phyloP scores from a whole-genome alignment of 306 rosid genomes.

The Herpetospermum pedunculosum region DNA sequence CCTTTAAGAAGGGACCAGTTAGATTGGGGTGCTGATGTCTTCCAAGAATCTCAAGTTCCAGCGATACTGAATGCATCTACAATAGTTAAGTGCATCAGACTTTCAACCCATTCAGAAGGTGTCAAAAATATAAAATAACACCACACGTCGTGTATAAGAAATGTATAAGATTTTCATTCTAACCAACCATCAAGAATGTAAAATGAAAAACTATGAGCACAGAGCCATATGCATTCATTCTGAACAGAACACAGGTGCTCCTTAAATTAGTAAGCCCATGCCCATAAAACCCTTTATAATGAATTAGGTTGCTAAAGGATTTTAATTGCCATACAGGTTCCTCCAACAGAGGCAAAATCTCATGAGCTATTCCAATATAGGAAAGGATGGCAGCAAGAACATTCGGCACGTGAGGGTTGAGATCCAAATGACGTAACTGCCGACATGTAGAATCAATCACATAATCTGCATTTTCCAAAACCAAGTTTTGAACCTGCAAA shows the following conservation, averaged over 20 bases:
- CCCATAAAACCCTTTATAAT: neutral
- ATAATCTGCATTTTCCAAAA: conserved; percentile 80
- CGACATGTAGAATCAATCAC: conserved; percentile 87
- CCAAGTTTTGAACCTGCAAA: conserved; percentile 71
- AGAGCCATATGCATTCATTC: neutral
- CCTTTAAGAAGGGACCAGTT: conserved; percentile 78
- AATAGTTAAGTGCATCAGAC: conserved; percentile 20
- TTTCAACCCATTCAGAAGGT: neutral
- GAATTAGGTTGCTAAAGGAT: neutral
- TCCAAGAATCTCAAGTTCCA: conserved; percentile 91
- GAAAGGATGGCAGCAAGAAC: conserved; percentile 85
- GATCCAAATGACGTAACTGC: conserved; percentile 80
- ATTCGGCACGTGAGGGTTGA: conserved; percentile 66
- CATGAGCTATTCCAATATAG: conserved; percentile 73
- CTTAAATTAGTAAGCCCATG: neutral
- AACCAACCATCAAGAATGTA: neutral
- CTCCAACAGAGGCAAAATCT: conserved; percentile 83
- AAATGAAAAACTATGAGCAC: neutral
- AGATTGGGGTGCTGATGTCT: conserved; percentile 88
- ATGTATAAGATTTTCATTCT: neutral
- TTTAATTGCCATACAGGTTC: conserved; percentile 52
- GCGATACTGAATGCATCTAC: conserved; percentile 75
- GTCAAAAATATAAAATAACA: neutral
- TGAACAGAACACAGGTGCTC: neutral
- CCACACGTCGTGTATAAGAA: neutral